Base-by-base conservation (phyloP, 2,329 filamentous ascomycete genomes). In the Alternaria consortialis region DNA sequence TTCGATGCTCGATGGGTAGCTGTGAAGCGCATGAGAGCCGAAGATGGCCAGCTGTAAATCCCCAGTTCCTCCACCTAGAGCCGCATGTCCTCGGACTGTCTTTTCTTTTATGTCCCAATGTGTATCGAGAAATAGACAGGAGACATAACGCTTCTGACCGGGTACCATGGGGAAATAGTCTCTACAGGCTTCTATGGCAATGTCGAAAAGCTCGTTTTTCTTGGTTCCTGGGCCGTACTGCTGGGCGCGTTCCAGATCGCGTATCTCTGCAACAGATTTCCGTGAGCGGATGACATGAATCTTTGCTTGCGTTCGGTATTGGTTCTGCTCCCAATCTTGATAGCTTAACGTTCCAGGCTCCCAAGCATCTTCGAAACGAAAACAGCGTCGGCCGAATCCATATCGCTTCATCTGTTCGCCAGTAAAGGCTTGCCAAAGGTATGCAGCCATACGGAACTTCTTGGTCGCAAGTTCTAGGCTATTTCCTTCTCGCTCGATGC, bases 401-500 rank as follows among this genome's bases (percentile, higher is more conserved):
- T 97, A 91, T 64, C 93, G 89, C 77, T 88, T 91, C 94, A 98
- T 98, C 77, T 98, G 94, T 77, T 99, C 95, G 7, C 92, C 93
- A 0, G 94, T 98, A 73, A 97, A 98, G 7, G 94, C 93, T 77
- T 99, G 95, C 94, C 95, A 98, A 13, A 98, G 84, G 76, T 98
- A 97, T 25, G 93, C 94, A 17, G 93, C 91, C 91, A 97, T 97
- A 65, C 94, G 88, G 76, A 95, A 97, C 77, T 99, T 99, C 72
- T 87, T 88, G 53, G 97, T 85, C 0, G 95, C 95, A 7, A 87
- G 88, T 11, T 94, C 90, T 36, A 98, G 76, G 1, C 86, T 86
- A 77, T 97, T 97, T 17, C 92, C 94, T 83, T 97, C 94, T 68
- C 86, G 88, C 77, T 91, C 88, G 56, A 87, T 82, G 50, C 91